phyloP scores from a whole-genome alignment of 2,329 filamentous ascomycete species.

The Trichoderma hamatum region DNA sequence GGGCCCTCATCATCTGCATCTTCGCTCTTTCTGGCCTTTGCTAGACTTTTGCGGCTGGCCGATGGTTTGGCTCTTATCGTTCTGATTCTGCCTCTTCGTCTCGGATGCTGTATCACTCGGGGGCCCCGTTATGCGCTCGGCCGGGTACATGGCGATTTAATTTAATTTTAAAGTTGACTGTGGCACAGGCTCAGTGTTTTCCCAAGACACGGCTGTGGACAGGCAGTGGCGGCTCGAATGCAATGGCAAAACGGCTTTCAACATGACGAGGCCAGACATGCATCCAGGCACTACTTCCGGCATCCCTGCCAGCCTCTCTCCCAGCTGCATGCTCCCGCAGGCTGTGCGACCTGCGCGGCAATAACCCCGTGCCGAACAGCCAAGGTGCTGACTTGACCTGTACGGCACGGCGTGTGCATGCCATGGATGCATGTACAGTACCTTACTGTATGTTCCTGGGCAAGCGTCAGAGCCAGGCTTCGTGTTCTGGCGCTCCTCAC shows the following conservation, averaged over 20 bases:
- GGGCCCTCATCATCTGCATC: no score
- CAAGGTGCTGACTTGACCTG: neutral
- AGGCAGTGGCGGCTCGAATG: neutral
- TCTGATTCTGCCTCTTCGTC: neutral
- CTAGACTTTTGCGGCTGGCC: neutral
- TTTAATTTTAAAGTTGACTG: neutral
- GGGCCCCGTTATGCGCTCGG: neutral
- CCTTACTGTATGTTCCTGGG: constrained; percentile 22
- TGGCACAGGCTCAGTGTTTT: neutral
- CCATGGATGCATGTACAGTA: neutral
- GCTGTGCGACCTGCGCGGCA: constrained; percentile 4
- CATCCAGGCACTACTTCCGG: neutral
- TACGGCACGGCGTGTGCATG: neutral
- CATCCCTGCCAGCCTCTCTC: neutral
- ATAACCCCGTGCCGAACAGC: constrained; percentile 1
- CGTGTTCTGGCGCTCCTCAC: constrained; percentile 15
- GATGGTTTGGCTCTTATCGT: neutral
- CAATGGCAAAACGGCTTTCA: neutral
- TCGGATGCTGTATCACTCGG: neutral
- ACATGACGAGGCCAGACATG: neutral
- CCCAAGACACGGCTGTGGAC: neutral
- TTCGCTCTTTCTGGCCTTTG: neutral
- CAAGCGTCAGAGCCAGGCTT: constrained; percentile 15
- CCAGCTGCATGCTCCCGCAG: constrained; percentile 4
- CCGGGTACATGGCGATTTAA: constrained; percentile 16